Percentiles rank a stretch among this genome's conserved stretches.
Evolutionary conservation across 2,329 filamentous ascomycete genomes (phyloP).

Genomic region (Coleophoma cylindrospora): DNA sequence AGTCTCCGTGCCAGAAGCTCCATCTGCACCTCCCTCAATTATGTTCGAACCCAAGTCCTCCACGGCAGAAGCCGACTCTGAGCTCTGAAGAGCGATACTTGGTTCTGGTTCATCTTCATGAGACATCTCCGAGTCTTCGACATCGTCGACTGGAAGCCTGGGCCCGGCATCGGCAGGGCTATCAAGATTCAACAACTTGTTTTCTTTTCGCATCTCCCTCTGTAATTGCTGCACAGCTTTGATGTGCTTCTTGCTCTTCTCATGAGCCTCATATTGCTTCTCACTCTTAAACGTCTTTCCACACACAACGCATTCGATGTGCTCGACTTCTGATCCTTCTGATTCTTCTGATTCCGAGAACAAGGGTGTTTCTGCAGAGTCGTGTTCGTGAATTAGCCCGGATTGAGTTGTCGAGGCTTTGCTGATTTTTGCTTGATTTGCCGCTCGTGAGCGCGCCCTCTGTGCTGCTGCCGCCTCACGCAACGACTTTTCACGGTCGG

Average conservation of each 20-base stretch:
- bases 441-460: conserved; percentile 75
- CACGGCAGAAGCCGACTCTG: not conserved
- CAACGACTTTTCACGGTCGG: conserved; percentile 72
- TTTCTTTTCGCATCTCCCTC: conserved; percentile 79
- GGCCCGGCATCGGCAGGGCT: conserved; percentile 4
- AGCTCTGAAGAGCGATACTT: too few relatives aligned
- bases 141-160: conserved; percentile 11
- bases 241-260: conserved; percentile 93
- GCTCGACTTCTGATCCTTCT: conserved; percentile 43
- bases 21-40: not conserved
- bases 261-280: conserved; percentile 85
- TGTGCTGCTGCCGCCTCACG: conserved; percentile 78
- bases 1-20: not conserved
- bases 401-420: conserved; percentile 58
- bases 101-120: not conserved
- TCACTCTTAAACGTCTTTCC: conserved; percentile 82
- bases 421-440: conserved; percentile 69
- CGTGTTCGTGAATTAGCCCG: conserved; percentile 64
- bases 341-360: conserved; percentile 50
- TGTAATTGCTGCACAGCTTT: conserved; percentile 80
- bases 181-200: conserved; percentile 52
- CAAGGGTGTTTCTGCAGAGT: conserved; percentile 42
- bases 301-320: conserved; percentile 74
- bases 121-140: conserved; percentile 13
- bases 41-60: not conserved